Percentiles rank a stretch among this genome's conserved stretches.
phyloP scores from a whole-genome alignment of 768 basidiomycete genomes.

The Naematelia encephala region DNA sequence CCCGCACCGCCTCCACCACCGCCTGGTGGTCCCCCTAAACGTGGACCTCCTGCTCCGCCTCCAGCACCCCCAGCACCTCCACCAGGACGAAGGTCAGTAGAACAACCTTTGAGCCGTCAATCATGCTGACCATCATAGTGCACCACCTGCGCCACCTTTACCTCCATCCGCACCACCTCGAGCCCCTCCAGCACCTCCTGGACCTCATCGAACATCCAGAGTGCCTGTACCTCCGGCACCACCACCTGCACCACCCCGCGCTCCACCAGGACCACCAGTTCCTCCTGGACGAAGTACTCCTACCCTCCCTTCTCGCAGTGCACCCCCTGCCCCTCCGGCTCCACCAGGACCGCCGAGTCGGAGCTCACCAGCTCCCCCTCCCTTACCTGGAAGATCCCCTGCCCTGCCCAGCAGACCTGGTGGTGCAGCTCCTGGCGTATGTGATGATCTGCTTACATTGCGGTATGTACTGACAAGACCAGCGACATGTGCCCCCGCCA shows the following conservation, averaged over 20 bases:
- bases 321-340: conserved; percentile 10
- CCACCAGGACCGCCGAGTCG: conserved; percentile 21
- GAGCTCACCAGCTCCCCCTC: conserved; percentile 14
- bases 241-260: conserved; percentile 47
- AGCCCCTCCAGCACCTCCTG: conserved; percentile 22
- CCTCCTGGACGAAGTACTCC: conserved; percentile 4
- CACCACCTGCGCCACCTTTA: conserved; percentile 41
- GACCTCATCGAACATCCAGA: not conserved
- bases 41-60: conserved; percentile 21
- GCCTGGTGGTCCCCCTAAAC: conserved; percentile 16
- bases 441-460: conserved; percentile 18
- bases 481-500: not conserved
- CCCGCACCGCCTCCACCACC: conserved; percentile 39
- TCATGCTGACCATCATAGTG: conserved; percentile 8
- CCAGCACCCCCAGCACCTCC: conserved; percentile 50
- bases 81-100: conserved; percentile 24
- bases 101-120: not conserved
- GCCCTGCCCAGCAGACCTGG: conserved; percentile 37
- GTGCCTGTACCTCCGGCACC: conserved; percentile 1
- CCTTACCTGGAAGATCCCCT: conserved; percentile 19
- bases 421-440: conserved; percentile 10
- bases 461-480: not conserved
- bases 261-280: conserved; percentile 18
- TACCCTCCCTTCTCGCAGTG: not conserved
- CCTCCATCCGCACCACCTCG: conserved; percentile 43